Conservation (phyloP, 2,329 filamentous ascomycete species). For the Triangularia setosa region DNA sequence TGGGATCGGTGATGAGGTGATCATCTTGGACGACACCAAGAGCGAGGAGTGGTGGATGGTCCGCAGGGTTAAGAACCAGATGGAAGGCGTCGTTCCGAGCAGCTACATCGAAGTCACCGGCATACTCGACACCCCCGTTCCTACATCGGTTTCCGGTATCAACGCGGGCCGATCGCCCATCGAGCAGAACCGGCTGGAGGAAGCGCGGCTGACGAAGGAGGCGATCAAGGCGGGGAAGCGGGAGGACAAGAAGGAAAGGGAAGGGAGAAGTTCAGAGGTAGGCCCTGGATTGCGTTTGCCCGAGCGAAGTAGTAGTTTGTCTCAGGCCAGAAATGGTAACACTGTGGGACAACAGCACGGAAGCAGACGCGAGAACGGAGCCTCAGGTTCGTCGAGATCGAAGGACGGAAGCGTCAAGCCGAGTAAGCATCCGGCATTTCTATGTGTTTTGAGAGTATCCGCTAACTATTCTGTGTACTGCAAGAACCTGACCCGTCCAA, state of each 20-base stretch:
- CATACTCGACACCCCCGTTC: conserved; percentile 49
- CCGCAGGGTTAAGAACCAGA: conserved; percentile 81
- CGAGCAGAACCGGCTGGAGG: conserved; percentile 74
- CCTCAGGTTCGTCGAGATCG: conserved; percentile 56
- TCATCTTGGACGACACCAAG: conserved; percentile 82
- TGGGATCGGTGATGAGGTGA: conserved; percentile 80
- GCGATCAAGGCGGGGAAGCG: conserved; percentile 59
- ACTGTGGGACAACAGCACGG: conserved; percentile 61
- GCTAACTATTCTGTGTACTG: conserved; percentile 11
- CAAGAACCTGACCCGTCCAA: conserved; percentile 78
- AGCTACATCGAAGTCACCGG: conserved; percentile 91
- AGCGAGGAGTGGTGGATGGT: conserved; percentile 99
- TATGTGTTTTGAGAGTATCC: not conserved
- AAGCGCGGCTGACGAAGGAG: conserved; percentile 78
- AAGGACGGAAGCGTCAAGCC: conserved; percentile 54
- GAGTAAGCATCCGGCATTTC: conserved; percentile 53
- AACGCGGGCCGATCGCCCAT: conserved; percentile 59
- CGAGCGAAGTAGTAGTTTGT: conserved; percentile 74
- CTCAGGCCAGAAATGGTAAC: conserved; percentile 59
- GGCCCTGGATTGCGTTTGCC: conserved; percentile 72
- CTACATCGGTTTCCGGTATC: conserved; percentile 48
- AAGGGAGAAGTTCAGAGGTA: conserved; percentile 65
- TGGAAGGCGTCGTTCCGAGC: conserved; percentile 92
- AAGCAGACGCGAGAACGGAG: conserved; percentile 64
- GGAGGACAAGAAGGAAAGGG: conserved; percentile 59